These are phyloP conservation scores for Fusarium xylarioides DNA, from an alignment of 2,329 filamentous ascomycete species.

Conservation along the genomic window DNA sequence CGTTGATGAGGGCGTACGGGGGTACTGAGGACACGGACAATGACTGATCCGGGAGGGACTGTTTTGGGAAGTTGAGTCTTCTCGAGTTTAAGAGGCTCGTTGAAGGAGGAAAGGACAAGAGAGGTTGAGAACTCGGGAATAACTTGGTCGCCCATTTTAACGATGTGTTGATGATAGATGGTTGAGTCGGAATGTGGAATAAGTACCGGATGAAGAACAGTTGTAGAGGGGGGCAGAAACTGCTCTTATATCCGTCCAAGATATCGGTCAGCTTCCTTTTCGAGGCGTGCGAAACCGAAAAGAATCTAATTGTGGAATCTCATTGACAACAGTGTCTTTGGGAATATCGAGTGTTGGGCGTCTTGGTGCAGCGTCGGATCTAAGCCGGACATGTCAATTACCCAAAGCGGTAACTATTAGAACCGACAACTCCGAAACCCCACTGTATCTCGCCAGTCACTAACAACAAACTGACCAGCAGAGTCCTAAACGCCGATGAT, in stretches of 20 bases:
- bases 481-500: not conserved
- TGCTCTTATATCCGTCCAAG: not conserved
- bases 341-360: no score
- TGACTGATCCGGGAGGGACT: not conserved
- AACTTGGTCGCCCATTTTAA: not conserved
- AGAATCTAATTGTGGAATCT: no score
- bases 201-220: no score
- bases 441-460: not conserved
- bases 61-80: not conserved
- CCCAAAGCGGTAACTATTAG: constrained; percentile 16
- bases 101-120: constrained; percentile 20
- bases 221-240: not conserved
- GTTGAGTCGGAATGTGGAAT: not conserved
- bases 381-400: constrained; percentile 4
- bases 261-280: not conserved
- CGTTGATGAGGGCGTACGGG: constrained; percentile 21
- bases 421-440: constrained; percentile 10
- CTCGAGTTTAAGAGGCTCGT: constrained; percentile 11
- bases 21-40: constrained; percentile 25
- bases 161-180: not conserved
- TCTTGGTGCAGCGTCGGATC: not conserved
- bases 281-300: no score
- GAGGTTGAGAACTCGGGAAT: not conserved
- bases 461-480: no score
- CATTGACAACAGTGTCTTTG: fast-evolving